A percentile compares a stretch with the other conserved stretches of the same genome.
These are phyloP conservation scores for Mortierella hygrophila DNA, from an alignment of 192 early-diverging fungal genomes.

Conservation along the genomic window DNA sequence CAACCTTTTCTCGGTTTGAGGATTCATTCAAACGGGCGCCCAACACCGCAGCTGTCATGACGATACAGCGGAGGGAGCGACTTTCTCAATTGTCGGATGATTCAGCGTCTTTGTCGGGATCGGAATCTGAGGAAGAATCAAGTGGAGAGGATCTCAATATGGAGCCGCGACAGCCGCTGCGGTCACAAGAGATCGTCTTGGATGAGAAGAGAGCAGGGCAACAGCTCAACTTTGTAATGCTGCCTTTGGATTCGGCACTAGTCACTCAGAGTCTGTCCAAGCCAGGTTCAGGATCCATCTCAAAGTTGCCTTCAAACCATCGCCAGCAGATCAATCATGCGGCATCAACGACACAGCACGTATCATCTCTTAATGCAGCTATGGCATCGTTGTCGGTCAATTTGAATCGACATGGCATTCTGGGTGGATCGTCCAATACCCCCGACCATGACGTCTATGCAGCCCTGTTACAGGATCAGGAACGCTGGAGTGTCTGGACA, in stretches of 20 bases:
- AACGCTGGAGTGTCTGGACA: slow-evolving; percentile 33
- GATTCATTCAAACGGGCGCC: slow-evolving; percentile 13
- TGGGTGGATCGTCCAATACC: slow-evolving; percentile 3
- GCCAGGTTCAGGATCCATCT: not conserved
- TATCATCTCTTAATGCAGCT: not conserved
- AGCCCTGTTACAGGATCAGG: slow-evolving; percentile 27
- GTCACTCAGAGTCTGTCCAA: not conserved
- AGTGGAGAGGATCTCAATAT: not conserved
- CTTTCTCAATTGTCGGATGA: not conserved
- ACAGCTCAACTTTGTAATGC: slow-evolving; percentile 31
- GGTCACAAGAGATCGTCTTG: not conserved
- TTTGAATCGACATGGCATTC: slow-evolving; percentile 9
- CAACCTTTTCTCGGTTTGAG: slow-evolving; percentile 29
- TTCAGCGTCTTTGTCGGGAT: not conserved
- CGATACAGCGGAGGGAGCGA: not conserved
- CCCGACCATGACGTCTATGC: slow-evolving; percentile 20
- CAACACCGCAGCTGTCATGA: not conserved
- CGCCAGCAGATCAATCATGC: not conserved
- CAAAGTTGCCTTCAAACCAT: not conserved
- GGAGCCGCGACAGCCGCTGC: not conserved
- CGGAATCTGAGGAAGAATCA: not conserved
- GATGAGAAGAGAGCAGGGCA: slow-evolving; percentile 17
- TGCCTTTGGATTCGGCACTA: slow-evolving; percentile 33
- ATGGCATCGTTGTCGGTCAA: slow-evolving; percentile 22
- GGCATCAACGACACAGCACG: not conserved